A percentile compares a stretch with the other conserved stretches of the same genome.
These are phyloP conservation scores for Colletotrichum liaoningense DNA, from an alignment of 2,329 filamentous ascomycete species.

Conservation along the genomic window DNA sequence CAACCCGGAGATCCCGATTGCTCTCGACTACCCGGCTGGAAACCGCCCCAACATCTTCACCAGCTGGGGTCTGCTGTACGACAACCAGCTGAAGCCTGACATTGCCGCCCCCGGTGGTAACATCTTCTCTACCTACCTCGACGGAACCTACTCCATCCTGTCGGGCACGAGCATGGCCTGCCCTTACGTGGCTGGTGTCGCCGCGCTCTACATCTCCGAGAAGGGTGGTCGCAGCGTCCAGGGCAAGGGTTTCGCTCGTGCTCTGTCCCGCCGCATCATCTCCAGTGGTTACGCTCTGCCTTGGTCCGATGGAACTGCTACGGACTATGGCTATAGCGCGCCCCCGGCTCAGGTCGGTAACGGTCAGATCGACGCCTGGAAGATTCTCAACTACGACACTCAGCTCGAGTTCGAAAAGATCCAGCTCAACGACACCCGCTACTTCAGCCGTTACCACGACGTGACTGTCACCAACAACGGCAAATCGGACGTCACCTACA, in stretches of 20 bases:
- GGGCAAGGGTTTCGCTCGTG: constrained; percentile 45
- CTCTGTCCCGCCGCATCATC: constrained; percentile 47
- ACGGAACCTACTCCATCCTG: constrained; percentile 52
- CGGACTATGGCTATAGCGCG: constrained; percentile 40
- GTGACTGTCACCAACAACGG: constrained; percentile 51
- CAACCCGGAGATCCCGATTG: constrained; percentile 39
- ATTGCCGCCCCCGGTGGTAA: constrained; percentile 55
- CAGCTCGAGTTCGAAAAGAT: constrained; percentile 53
- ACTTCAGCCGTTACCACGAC: constrained; percentile 46
- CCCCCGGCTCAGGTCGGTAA: constrained; percentile 54
- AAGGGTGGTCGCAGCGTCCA: constrained; percentile 44
- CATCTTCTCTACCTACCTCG: constrained; percentile 55
- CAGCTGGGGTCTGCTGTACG: constrained; percentile 56
- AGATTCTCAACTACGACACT: constrained; percentile 53
- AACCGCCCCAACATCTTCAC: constrained; percentile 52
- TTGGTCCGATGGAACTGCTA: constrained; percentile 44
- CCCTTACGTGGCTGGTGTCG: constrained; percentile 53
- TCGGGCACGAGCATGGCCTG: constrained; percentile 61
- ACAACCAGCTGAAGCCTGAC: constrained; percentile 56
- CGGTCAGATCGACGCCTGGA: constrained; percentile 55
- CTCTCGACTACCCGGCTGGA: constrained; percentile 41
- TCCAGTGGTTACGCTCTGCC: constrained; percentile 45
- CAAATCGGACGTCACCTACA: constrained; percentile 47
- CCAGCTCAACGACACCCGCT: constrained; percentile 57
- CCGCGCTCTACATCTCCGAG: constrained; percentile 48